Percentiles rank a stretch among this genome's conserved stretches.
Conservation (phyloP, 257 asterid species). For the Ajuga chamaepitys region DNA sequence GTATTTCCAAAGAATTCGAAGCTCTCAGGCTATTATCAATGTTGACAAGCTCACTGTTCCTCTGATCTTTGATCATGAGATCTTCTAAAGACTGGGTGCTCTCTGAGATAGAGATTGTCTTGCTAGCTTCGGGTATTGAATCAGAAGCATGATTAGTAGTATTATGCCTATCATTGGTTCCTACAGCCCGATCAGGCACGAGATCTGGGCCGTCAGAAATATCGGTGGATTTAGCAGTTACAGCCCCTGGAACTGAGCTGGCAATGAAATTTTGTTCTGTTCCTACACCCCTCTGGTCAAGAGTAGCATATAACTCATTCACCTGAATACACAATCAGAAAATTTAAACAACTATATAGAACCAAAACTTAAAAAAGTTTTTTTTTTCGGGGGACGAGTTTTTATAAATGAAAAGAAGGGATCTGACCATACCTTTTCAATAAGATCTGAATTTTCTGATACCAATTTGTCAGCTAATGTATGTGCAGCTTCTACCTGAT, state of each 20-base stretch:
- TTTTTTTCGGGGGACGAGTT: neutral
- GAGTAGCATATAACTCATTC: conserved; percentile 46
- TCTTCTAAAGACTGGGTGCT: conserved; percentile 31
- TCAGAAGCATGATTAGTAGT: conserved; percentile 16
- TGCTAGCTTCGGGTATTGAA: conserved; percentile 25
- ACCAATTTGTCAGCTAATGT: conserved; percentile 43
- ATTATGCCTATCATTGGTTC: conserved; percentile 14
- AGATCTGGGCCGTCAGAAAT: conserved; percentile 21
- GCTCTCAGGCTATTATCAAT: conserved; percentile 8
- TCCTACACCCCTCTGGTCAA: conserved; percentile 29
- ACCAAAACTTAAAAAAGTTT: too few relatives aligned
- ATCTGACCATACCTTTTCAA: conserved; percentile 42
- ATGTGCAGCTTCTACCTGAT: conserved; percentile 36
- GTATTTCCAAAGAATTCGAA: conserved; percentile 35
- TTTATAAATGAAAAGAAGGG: neutral
- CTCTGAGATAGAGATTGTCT: conserved; percentile 24
- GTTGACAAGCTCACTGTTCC: conserved; percentile 20
- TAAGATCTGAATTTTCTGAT: conserved; percentile 51
- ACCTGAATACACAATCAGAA: conserved; percentile 37
- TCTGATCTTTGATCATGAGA: conserved; percentile 23
- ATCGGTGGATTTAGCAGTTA: conserved; percentile 28
- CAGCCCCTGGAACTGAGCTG: conserved; percentile 18
- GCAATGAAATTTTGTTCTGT: conserved; percentile 19
- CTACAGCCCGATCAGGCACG: conserved; percentile 19
- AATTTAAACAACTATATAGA: neutral